Base-by-base conservation (phyloP, 495 filamentous ascomycete species). In the Hypoxylon subgilvum region DNA sequence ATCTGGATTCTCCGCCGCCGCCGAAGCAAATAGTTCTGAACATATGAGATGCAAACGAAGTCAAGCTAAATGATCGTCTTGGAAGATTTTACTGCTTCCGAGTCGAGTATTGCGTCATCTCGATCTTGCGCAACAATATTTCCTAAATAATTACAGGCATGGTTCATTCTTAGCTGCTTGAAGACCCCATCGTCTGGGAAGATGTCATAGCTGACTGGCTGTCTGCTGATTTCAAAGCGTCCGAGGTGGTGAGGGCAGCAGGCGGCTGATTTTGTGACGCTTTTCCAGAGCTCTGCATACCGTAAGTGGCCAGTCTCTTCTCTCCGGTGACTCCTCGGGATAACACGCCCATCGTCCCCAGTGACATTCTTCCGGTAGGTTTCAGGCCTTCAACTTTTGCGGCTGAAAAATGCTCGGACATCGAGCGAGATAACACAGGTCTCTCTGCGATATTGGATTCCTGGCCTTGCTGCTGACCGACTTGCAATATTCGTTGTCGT, bases 381-480 rank as follows among this genome's bases (percentile, higher is more conserved):
- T 40, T 36, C 22, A 10, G 27, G 3, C 41, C 32, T 16, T 55
- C 25, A 3, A 30, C 22, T 16, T 13, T 28, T 8, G 30, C 23
- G 43, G 16, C 16, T 8, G 40, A 16, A 42, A 53, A 57, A 6
- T 44, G 34, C 12, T n/a, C 25, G 7, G 63, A 59, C 60, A 59
- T 59, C 10, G 63, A 67, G 7, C 47, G 49, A 16, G 44, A 56
- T 52, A 61, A 25, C 18, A 57, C 65, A 12, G 40, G 12, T 39
- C 13, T 52, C n/a, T 42, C 23, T 34, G 21, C 16, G 13, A 31
- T 14, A 7, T 34, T 28, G 1, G 18, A 17, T 14, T 23, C 31
- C 25, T 30, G 27, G 5, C 3, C 22, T 32, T 6, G 19, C 21
- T 49, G 32, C 14, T 52, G 10, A 16, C 16, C 17, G 16, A 1